Evolutionary conservation across 352 stramenopile genomes (phyloP).

Genomic region (Thraustochytrium sp.): DNA sequence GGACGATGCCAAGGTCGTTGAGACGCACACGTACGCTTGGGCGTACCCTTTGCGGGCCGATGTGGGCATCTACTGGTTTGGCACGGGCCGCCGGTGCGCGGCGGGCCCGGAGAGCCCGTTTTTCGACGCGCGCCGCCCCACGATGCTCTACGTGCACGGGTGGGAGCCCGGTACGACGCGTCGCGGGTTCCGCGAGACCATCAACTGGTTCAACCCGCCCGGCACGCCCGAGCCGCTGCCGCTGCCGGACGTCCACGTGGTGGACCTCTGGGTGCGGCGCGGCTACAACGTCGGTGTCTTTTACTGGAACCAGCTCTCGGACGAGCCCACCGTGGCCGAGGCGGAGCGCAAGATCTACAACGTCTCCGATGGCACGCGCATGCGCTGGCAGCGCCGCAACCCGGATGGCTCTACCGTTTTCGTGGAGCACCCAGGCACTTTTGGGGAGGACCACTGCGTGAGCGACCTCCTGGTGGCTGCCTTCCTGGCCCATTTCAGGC

Average conservation of each 20-base stretch:
- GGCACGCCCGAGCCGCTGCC: not conserved
- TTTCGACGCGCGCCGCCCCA: not conserved
- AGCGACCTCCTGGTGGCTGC: not conserved
- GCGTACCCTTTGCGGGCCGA: not conserved
- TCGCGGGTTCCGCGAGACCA: slow-evolving; percentile 3
- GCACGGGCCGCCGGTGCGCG: not conserved
- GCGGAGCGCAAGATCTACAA: slow-evolving; percentile 32
- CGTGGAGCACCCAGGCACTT: not conserved
- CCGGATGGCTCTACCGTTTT: not conserved
- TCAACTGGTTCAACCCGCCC: not conserved
- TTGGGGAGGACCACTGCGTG: not conserved
- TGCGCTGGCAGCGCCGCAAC: not conserved
- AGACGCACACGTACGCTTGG: not conserved
- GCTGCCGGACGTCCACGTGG: not conserved
- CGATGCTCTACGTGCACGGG: not conserved
- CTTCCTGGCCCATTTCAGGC: not conserved
- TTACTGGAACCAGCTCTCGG: slow-evolving; percentile 24
- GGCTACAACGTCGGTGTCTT: slow-evolving; percentile 18
- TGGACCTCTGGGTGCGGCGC: not conserved
- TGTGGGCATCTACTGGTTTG: not conserved
- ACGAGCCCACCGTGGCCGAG: not conserved
- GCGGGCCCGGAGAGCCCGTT: not conserved
- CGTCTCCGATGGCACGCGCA: not conserved
- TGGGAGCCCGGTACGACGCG: not conserved
- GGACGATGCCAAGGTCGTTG: not conserved